Evolutionary conservation across 2,329 filamentous ascomycete species (phyloP).

Genomic region (Verticillium longisporum): DNA sequence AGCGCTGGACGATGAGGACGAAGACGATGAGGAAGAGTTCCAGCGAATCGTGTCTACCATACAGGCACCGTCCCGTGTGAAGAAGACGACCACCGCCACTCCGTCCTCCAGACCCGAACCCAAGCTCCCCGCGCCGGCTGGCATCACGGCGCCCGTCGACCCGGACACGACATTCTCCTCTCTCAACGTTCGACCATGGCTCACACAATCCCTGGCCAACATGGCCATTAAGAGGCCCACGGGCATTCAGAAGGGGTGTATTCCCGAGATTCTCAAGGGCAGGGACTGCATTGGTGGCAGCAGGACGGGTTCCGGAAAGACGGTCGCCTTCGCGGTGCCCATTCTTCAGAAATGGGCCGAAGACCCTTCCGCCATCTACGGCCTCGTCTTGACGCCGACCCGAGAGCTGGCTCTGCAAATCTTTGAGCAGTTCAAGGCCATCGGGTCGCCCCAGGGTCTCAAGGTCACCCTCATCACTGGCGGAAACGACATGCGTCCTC

Average conservation of each 20-base stretch:
- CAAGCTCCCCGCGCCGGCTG: conserved; percentile 17
- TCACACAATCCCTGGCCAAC: conserved; percentile 69
- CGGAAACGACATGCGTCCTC: conserved; percentile 83
- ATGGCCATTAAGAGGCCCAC: conserved; percentile 84
- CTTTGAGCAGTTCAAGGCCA: conserved; percentile 90
- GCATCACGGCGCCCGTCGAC: conserved; percentile 45
- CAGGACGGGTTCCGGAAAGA: conserved; percentile 94
- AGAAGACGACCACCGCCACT: conserved; percentile 19
- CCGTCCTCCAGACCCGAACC: conserved; percentile 11
- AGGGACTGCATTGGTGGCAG: conserved; percentile 93
- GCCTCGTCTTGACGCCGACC: conserved; percentile 81
- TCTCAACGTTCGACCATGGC: conserved; percentile 75
- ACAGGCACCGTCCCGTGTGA: conserved; percentile 47
- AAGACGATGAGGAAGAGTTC: conserved; percentile 23
- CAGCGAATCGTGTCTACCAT: conserved; percentile 32
- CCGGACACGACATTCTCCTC: conserved; percentile 61
- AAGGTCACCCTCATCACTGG: conserved; percentile 88
- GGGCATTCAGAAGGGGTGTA: conserved; percentile 86
- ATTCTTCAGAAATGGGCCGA: conserved; percentile 91
- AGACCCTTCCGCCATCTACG: conserved; percentile 88
- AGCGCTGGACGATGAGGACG: conserved; percentile 21
- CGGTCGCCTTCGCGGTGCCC: conserved; percentile 88
- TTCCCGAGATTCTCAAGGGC: conserved; percentile 86
- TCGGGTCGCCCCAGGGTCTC: conserved; percentile 79
- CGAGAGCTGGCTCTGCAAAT: conserved; percentile 92